Evolutionary conservation across 371 early-diverging fungal genomes (phyloP).

Genomic region (Zopfochytrium polystomum): DNA sequence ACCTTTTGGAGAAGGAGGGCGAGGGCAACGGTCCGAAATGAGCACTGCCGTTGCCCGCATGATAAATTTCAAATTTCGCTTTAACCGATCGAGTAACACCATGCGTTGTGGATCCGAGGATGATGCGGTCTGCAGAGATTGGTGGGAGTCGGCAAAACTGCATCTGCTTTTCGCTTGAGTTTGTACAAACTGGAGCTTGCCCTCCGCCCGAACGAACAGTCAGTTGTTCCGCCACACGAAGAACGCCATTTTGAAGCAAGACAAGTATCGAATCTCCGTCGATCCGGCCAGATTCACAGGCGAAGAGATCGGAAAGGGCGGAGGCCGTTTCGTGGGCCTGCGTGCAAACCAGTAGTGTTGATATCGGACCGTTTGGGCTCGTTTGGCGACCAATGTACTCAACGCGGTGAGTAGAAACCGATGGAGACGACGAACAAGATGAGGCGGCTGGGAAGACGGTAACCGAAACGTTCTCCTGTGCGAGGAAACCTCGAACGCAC

Average conservation of each 20-base stretch:
- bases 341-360: conserved; percentile 28
- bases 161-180: no score
- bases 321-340: conserved; percentile 23
- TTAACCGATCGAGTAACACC: conserved; percentile 21
- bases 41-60: conserved; percentile 29
- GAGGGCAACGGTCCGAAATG: conserved; percentile 15
- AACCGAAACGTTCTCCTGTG: no score
- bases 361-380: conserved; percentile 11
- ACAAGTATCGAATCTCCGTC: conserved; percentile 10
- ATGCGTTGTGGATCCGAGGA: conserved; percentile 35
- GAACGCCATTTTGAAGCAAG: conserved; percentile 37
- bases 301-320: conserved; percentile 16
- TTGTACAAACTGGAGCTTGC: no score
- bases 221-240: conserved; percentile 16
- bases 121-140: conserved; percentile 8
- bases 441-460: no score
- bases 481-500: no score
- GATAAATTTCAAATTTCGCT: conserved; percentile 18
- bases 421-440: no score
- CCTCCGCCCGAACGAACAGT: no score
- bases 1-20: no score
- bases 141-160: no score
- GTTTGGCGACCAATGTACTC: no score
- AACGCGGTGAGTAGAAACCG: no score
- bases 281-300: neutral